Base-by-base conservation (phyloP, 2,329 filamentous ascomycete genomes). In the Endoconidiophora laricicola region DNA sequence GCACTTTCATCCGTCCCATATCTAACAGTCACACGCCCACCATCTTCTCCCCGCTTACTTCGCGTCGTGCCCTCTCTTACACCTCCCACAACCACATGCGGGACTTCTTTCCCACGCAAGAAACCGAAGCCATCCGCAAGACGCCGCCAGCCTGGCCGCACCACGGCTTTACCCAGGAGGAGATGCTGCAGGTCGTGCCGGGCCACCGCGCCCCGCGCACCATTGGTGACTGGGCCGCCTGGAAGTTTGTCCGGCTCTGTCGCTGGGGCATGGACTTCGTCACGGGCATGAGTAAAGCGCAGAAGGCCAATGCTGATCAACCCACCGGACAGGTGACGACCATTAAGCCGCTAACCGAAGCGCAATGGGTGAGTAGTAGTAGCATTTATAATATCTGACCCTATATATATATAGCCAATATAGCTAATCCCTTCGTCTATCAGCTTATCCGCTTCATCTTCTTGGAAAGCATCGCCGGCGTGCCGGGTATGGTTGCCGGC, bases 401-500 rank as follows among this genome's bases (percentile, higher is more conserved):
- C 7, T 37, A 37, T 37, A 37, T 37, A 37, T 9, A 4, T 33
- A 44, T 24, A 20, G 1, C 20, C 7, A 5, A 33, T 16, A 37
- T 36, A 39, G 14, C 22, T 23, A 33, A 33, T 18, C 37, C 26
- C 33, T 44, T 29, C 6, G 39, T 33, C 18, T 45, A 24, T 18
- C 46, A 71, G 71, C 72, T 95, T 58, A 76, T 84, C 45, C 76
- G 90, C 5, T 90, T 94, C 60, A 76, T 98, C 57, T 98, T 98
- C 64, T 74, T 98, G 33, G 91, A 98, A 64, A 88, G 82, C 45
- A 86, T 98, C 38, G 91, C 91, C 10, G 91, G 87, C 33, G 91
- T 96, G 0, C 91, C 91, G 0, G 91, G 91, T 6, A 96, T 96
- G 86, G 90, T 96, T 0, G 91, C 83, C 0, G 91, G 87, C 20